Percentiles rank a stretch among this genome's conserved stretches.
Conservation (phyloP, 441 rosid species). For the Pelargonium fulgidum region DNA sequence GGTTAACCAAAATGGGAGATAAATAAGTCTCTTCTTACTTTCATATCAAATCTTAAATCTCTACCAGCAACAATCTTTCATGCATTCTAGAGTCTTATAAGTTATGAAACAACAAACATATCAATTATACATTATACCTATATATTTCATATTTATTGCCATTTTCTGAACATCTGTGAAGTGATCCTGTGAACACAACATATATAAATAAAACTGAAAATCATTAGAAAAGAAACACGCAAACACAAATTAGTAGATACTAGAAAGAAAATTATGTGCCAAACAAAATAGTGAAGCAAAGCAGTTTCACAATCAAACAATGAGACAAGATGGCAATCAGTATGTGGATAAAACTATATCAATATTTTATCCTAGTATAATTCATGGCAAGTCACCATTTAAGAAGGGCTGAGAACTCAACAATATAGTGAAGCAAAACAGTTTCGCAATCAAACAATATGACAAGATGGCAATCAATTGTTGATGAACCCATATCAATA, state of each 20-base stretch:
- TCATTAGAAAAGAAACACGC: background rate
- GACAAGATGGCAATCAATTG: no score
- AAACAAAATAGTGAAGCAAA: background rate
- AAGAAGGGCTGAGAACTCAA: background rate
- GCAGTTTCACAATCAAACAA: background rate
- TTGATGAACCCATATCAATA: no score
- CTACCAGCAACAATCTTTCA: background rate
- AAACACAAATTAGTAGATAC: constrained; percentile 11
- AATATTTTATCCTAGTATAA: background rate
- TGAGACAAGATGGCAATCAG: background rate
- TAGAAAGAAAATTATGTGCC: background rate
- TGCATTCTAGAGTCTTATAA: background rate
- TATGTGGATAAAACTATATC: background rate
- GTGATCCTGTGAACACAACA: constrained; percentile 51
- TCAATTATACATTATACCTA: constrained; percentile 41
- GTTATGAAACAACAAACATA: background rate
- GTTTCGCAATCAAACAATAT: no score
- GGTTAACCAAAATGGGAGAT: no score
- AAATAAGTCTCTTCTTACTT: background rate
- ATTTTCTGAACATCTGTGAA: constrained; percentile 56
- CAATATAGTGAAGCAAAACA: no score
- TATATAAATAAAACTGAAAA: constrained; percentile 7
- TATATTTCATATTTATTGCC: constrained; percentile 78
- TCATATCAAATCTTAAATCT: constrained; percentile 5
- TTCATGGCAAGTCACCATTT: background rate